These are phyloP conservation scores for Pythium phragmitis DNA, from an alignment of 352 stramenopile species.

Conservation along the genomic window DNA sequence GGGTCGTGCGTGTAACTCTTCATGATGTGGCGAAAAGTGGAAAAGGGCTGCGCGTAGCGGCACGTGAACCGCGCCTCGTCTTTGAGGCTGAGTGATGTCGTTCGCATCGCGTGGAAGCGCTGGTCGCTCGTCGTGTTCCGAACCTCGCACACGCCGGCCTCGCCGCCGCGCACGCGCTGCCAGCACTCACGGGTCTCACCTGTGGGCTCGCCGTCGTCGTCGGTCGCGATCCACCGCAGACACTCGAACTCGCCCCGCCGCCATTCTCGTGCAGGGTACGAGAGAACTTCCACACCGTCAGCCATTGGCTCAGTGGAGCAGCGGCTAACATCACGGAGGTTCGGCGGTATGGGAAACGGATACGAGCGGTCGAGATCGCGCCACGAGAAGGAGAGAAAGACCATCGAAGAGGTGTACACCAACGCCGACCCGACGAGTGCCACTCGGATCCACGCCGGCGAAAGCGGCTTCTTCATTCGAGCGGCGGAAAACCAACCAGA, in stretches of 20 bases:
- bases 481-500: background rate
- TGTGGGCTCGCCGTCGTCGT: slow-evolving; percentile 48
- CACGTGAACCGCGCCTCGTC: slow-evolving; percentile 71
- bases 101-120: slow-evolving; percentile 64
- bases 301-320: background rate
- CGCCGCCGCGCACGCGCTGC: slow-evolving; percentile 53
- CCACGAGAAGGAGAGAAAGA: slow-evolving; percentile 10
- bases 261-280: background rate
- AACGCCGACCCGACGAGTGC: slow-evolving; percentile 6
- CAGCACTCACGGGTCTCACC: slow-evolving; percentile 55
- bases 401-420: slow-evolving; percentile 5
- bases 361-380: background rate
- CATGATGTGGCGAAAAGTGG: slow-evolving; percentile 48
- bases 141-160: slow-evolving; percentile 65
- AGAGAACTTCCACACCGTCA: background rate
- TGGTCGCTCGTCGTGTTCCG: slow-evolving; percentile 49
- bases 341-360: background rate
- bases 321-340: background rate
- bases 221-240: slow-evolving; percentile 60
- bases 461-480: background rate
- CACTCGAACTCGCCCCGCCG: slow-evolving; percentile 47
- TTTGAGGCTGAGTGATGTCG: slow-evolving; percentile 59
- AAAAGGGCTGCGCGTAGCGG: slow-evolving; percentile 54
- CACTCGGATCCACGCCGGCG: background rate
- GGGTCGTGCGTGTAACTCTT: slow-evolving; percentile 56